phyloP scores from a whole-genome alignment of 2,329 filamentous ascomycete genomes.

The Claviceps arundinis region DNA sequence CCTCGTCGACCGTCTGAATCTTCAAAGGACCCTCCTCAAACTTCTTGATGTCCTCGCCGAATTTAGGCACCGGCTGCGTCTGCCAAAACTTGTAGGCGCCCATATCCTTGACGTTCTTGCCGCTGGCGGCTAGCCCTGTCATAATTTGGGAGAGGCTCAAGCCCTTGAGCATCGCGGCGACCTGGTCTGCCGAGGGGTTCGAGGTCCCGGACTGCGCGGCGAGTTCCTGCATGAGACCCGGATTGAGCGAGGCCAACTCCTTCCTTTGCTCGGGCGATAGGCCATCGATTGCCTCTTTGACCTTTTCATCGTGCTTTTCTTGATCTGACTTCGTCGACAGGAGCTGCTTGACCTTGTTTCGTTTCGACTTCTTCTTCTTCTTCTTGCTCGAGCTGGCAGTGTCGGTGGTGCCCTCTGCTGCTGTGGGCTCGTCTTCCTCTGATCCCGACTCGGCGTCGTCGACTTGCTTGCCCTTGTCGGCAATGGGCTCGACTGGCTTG shows the following conservation, averaged over 20 bases:
- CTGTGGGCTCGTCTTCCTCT: slow-evolving; percentile 31
- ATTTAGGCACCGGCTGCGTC: slow-evolving; percentile 87
- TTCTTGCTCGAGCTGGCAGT: slow-evolving; percentile 16
- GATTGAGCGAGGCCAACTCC: slow-evolving; percentile 59
- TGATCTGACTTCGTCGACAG: slow-evolving; percentile 23
- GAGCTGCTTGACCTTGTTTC: slow-evolving; percentile 43
- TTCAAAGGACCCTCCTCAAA: slow-evolving; percentile 74
- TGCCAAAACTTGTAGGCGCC: slow-evolving; percentile 97
- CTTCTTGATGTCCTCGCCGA: slow-evolving; percentile 45
- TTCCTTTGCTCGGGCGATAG: slow-evolving; percentile 44
- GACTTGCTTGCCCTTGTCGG: slow-evolving; percentile 34
- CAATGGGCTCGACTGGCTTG: slow-evolving; percentile 43
- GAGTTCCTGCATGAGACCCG: slow-evolving; percentile 52
- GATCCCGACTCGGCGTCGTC: slow-evolving; percentile 31
- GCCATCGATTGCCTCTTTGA: slow-evolving; percentile 38
- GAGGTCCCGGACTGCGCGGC: slow-evolving; percentile 21
- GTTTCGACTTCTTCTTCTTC: slow-evolving; percentile 47
- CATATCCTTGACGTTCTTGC: slow-evolving; percentile 93
- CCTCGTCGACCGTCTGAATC: slow-evolving; percentile 62
- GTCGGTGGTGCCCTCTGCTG: slow-evolving; percentile 20
- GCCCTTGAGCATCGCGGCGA: slow-evolving; percentile 43
- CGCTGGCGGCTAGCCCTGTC: slow-evolving; percentile 60
- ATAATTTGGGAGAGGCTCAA: slow-evolving; percentile 59
- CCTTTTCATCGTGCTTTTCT: slow-evolving; percentile 20
- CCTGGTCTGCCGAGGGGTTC: slow-evolving; percentile 25